These are phyloP conservation scores for Cercospora sp. DNA, from an alignment of 2,329 filamentous ascomycete genomes.

Conservation along the genomic window DNA sequence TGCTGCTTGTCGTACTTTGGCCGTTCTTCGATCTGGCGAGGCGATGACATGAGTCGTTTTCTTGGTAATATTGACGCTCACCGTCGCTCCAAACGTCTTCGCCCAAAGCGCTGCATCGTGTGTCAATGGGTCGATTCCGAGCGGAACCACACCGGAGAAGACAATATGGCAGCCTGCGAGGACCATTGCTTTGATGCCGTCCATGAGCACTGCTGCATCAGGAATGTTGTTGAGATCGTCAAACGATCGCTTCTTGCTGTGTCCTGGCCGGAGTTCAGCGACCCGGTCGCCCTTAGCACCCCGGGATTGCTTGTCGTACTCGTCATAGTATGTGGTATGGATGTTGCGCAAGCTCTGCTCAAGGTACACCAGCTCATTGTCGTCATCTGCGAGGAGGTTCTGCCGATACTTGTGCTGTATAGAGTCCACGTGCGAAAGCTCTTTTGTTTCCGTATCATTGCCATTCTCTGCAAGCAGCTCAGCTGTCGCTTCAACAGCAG, in stretches of 20 bases:
- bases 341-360: conserved; percentile 73
- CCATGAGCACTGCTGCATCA: conserved; percentile 83
- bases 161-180: conserved; percentile 77
- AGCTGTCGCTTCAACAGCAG: conserved; percentile 51
- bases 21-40: conserved; percentile 71
- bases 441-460: conserved; percentile 43
- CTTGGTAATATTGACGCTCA: conserved; percentile 59
- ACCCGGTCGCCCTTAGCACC: conserved; percentile 48
- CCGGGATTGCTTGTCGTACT: conserved; percentile 65
- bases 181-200: conserved; percentile 73
- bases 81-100: conserved; percentile 76
- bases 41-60: conserved; percentile 71
- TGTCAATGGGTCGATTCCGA: conserved; percentile 68
- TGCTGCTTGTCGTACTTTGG: conserved; percentile 86
- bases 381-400: conserved; percentile 82
- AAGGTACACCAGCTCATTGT: conserved; percentile 76
- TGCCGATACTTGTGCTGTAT: conserved; percentile 57
- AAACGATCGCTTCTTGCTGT: conserved; percentile 50
- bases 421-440: conserved; percentile 29
- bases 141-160: conserved; percentile 84
- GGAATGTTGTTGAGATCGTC: conserved; percentile 66
- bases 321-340: conserved; percentile 78
- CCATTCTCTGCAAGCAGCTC: conserved; percentile 39
- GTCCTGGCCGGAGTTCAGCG: conserved; percentile 54
- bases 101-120: conserved; percentile 89